Percentiles rank a stretch among this genome's conserved stretches.
These are phyloP conservation scores for Buxus sempervirens DNA, from an alignment of 164 flowering plant species.

Conservation along the genomic window DNA sequence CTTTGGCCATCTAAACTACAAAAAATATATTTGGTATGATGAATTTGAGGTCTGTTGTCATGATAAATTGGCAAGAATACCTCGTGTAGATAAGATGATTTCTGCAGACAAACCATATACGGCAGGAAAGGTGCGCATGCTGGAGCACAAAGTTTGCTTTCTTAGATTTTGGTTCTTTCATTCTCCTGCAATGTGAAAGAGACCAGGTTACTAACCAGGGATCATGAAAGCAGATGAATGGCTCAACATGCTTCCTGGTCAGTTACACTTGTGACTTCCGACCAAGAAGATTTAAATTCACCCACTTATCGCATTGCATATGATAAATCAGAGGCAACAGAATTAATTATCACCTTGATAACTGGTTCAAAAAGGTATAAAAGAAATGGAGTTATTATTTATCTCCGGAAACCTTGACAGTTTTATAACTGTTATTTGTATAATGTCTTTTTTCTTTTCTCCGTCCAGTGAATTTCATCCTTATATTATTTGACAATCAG, in stretches of 20 bases:
- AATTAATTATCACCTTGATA: too few relatives aligned
- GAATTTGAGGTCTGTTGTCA: too few relatives aligned
- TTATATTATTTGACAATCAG: too few relatives aligned
- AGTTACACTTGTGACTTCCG: background rate
- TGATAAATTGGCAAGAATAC: conserved; percentile 22
- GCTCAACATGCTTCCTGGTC: background rate
- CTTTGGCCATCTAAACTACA: too few relatives aligned
- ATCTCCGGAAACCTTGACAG: too few relatives aligned
- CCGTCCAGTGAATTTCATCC: too few relatives aligned
- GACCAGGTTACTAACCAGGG: background rate
- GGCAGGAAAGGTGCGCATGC: conserved; percentile 58
- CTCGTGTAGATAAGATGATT: conserved; percentile 60
- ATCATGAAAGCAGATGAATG: conserved; percentile 6
- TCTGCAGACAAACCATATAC: conserved; percentile 75
- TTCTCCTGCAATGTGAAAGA: conserved; percentile 47
- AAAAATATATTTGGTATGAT: too few relatives aligned
- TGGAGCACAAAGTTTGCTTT: conserved; percentile 59
- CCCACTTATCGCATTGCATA: background rate
- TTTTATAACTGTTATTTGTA: too few relatives aligned
- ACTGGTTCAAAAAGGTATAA: too few relatives aligned
- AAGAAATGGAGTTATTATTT: too few relatives aligned
- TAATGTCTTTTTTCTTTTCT: too few relatives aligned
- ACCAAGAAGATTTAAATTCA: background rate
- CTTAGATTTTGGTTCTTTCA: conserved; percentile 58
- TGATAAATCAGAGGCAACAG: too few relatives aligned